Evolutionary conservation across 768 basidiomycete genomes (phyloP).

Genomic region (Exidia glandulosa): DNA sequence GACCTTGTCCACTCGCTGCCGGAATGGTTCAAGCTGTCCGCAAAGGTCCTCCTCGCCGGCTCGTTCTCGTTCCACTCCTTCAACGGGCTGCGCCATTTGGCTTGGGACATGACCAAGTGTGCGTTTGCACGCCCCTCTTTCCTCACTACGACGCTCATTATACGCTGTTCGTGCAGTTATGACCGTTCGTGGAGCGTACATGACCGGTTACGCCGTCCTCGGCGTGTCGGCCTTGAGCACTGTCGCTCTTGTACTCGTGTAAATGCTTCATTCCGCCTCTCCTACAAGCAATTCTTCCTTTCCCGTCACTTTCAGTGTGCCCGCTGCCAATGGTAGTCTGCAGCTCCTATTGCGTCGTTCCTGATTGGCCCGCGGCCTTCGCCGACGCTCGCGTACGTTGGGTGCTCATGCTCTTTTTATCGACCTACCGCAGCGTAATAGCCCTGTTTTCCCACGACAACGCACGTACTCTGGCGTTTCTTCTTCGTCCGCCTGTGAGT

Average conservation of each 20-base stretch:
- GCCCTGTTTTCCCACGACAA: no score
- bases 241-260: constrained; percentile 51
- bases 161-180: constrained; percentile 42
- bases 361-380: no score
- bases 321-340: no score
- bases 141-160: not conserved
- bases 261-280: no score
- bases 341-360: no score
- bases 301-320: no score
- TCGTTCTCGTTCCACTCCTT: constrained; percentile 86
- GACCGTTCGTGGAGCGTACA: constrained; percentile 68
- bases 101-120: constrained; percentile 88
- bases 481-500: no score
- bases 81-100: constrained; percentile 85
- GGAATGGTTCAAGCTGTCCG: constrained; percentile 60
- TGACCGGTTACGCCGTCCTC: constrained; percentile 73
- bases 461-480: no score
- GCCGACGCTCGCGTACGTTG: no score
- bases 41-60: constrained; percentile 68
- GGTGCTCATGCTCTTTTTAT: no score
- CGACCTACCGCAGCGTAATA: no score
- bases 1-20: constrained; percentile 63
- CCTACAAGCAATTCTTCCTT: no score
- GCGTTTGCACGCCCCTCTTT: constrained; percentile 31
- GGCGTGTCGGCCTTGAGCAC: constrained; percentile 70